Base-by-base conservation (phyloP, 805 yeast species). In the Lachancea sp. region DNA sequence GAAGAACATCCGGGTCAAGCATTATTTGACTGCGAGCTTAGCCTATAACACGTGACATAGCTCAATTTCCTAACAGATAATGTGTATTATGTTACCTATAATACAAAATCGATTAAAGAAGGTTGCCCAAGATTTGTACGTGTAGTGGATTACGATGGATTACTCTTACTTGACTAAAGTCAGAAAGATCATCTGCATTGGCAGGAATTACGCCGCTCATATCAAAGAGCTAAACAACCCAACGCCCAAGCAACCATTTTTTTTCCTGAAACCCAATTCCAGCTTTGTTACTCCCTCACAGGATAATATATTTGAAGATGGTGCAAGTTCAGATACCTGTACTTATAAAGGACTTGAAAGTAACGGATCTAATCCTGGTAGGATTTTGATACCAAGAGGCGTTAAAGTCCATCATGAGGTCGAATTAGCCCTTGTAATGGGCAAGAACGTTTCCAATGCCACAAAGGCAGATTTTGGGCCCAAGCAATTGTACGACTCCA, bases 201-300 rank as follows among this genome's bases (percentile, higher is more conserved):
- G 98, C 33, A 81, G 98, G 54, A 92, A 92, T 64, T 92, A 88
- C 60, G 94, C 87, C n/a, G 97, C 95, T 16, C 99, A 92, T 55
- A 85, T 88, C 58, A 75, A 82, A 47, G 99, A 92, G 61, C 69
- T 92, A 43, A 83, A 85, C 69, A 92, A 89, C 58, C 63, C 75
- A 18, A 71, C 75, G 16, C 97, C 99, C 2, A 67, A 71, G 25
- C 85, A 80, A 56, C 99, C 99, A 3, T 90, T 92, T 52, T 92
- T 82, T 71, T 92, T 92, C 60, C 66, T 89, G 49, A 92, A 92
- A 64, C 98, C 99, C 8, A 68, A 83, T 3, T 81, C 95, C 4
- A 72, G 95, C 5, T 71, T 88, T 17, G 70, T 92, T 36, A 63
- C 72, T 16, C 83, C 82, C 38, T 15, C 21, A 18, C 15, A 17